phyloP scores from a whole-genome alignment of 148 eudicot species.

The Drosera capensis region DNA sequence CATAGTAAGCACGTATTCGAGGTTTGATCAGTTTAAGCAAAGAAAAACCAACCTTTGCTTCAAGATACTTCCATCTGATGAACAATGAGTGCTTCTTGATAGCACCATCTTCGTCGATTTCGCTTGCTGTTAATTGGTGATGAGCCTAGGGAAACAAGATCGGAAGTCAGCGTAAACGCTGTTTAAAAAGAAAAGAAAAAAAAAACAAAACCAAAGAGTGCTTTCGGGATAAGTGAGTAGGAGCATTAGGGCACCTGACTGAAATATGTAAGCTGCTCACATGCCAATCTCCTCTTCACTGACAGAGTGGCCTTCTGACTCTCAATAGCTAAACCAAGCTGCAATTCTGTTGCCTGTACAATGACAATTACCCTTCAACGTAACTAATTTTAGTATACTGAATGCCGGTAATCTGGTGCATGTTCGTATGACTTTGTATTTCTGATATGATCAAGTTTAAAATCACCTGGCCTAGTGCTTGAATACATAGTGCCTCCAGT shows the following conservation, averaged over 20 bases:
- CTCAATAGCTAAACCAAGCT: conserved; percentile 76
- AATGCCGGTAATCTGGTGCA: too few relatives aligned
- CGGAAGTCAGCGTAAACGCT: too few relatives aligned
- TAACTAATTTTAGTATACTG: too few relatives aligned
- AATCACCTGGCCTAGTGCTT: conserved; percentile 93
- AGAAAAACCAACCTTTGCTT: conserved; percentile 57
- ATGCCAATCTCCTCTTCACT: conserved; percentile 88
- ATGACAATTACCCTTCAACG: too few relatives aligned
- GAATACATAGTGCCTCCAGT: conserved; percentile 64
- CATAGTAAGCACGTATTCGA: background rate
- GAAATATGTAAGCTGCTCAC: conserved; percentile 64
- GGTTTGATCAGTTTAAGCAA: background rate
- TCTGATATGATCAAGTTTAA: too few relatives aligned
- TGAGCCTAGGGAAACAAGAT: conserved; percentile 54
- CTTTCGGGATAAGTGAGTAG: background rate
- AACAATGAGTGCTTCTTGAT: conserved; percentile 53
- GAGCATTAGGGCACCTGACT: conserved; percentile 34
- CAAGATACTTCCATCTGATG: conserved; percentile 81
- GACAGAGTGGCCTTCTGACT: conserved; percentile 72
- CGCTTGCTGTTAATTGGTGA: conserved; percentile 35
- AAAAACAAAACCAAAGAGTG: too few relatives aligned
- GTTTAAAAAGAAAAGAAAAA: too few relatives aligned
- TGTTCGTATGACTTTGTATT: too few relatives aligned
- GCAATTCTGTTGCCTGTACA: conserved; percentile 90
- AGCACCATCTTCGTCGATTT: conserved; percentile 7